Evolutionary conservation across 306 rosid genomes (phyloP), one percentile per base, ranked within the genome.

Genomic region (Prunus kanzakura): DNA sequence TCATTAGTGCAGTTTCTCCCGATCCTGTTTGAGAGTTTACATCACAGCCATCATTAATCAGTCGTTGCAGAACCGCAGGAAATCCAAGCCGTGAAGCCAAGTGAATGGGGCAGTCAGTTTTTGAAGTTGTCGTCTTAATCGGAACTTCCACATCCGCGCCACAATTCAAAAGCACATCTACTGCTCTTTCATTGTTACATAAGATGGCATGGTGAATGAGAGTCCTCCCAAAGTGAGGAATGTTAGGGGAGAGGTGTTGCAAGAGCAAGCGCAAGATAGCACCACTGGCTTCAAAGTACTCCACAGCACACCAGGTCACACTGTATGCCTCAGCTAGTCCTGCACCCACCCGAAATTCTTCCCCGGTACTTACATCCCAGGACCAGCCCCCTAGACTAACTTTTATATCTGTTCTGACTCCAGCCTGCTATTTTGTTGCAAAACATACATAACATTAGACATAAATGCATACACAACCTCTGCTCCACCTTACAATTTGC

Each of bases 261-360:
- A 88, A 86, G 3, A 90, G 83, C 88, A 84, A 84, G 0, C 68
- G 69, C 76, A 90, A 76, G 73, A 90, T 90, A 51, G 83, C 77
- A 45, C 92, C 92, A 15, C 77, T 90, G 35, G 86, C 80, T 77
- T 90, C 95, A 75, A 86, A 90, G 60, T 88, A 90, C 78, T 90
- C 95, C 78, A 88, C 95, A 4, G 95, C 95, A 81, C 95, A 88
- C 92, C 95, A 90, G 5, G 87, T 79, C 71, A 86, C 73, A 15
- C 87, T 79, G 46, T 86, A 90, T n/a, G 92, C 82, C 78, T 88
- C 92, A 1, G 90, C 92, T 76, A 90, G 84, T 73, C 92, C 92
- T 46, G 86, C 95, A 55, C 95, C 95, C 0, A 88, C 95, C 12
- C 95, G 90, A 83, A 82, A 77, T 64, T 86, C 95, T 67, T 88